Evolutionary conservation across 768 basidiomycete genomes (phyloP).

Genomic region (Galerina sulciceps): DNA sequence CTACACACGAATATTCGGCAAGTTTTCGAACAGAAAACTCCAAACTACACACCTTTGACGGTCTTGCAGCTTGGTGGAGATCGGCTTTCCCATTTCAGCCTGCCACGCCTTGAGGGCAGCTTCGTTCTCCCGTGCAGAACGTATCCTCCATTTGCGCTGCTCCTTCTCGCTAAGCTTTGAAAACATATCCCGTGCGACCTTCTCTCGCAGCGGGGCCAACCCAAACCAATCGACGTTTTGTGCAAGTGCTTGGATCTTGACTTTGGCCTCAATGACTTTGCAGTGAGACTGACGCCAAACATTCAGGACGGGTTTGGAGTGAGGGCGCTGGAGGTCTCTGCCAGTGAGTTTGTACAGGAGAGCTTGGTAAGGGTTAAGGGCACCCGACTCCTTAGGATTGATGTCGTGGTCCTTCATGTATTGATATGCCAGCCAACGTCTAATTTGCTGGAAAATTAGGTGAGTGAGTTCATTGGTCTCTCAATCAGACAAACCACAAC

Average conservation of each 20-base stretch:
- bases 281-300: slow-evolving; percentile 4
- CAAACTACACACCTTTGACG: not conserved
- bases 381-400: not conserved
- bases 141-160: not conserved
- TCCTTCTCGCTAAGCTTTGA: not conserved
- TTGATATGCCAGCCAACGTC: slow-evolving; percentile 17
- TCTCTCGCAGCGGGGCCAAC: slow-evolving; percentile 7
- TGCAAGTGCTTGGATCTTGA: not conserved
- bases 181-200: not conserved
- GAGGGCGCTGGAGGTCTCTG: not conserved
- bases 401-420: slow-evolving; percentile 12
- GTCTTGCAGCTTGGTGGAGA: not conserved
- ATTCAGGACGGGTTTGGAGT: slow-evolving; percentile 1
- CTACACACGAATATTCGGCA: not conserved
- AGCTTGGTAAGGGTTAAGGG: not conserved
- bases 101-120: not conserved
- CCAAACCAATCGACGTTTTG: not conserved
- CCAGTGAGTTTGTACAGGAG: not conserved
- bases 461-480: not conserved
- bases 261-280: not conserved
- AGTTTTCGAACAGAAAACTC: not conserved
- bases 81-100: not conserved
- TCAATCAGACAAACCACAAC: not conserved
- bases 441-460: slow-evolving; percentile 11
- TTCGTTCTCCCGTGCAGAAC: not conserved